Evolutionary conservation across 129 eudicot genomes (phyloP).

Genomic region (carrot (Daucus carota)): DH1_v3.0 NC_030386.2:37824501-37825000

Average conservation of each 20-base stretch:
- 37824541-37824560: constrained; percentile 47
- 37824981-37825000: neutral
- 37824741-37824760: constrained; percentile 8
- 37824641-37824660: constrained; percentile 4
- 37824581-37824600: neutral
- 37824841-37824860: neutral
- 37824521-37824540: constrained; percentile 1
- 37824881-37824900: neutral
- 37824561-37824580: neutral
- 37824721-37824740: constrained; percentile 15
- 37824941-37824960: neutral
- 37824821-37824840: constrained; percentile 2
- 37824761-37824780: constrained; percentile 14
- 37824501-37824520: constrained; percentile 13
- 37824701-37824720: constrained; percentile 43
- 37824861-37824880: neutral
- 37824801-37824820: neutral
- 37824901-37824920: neutral
- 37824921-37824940: neutral
- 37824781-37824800: neutral
- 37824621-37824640: neutral
- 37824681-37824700: constrained; percentile 22
- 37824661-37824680: constrained; percentile 35
- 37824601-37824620: neutral
- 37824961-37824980: neutral